Conservation (phyloP, 2,329 filamentous ascomycete genomes). For the Aspergillus sp. region DNA sequence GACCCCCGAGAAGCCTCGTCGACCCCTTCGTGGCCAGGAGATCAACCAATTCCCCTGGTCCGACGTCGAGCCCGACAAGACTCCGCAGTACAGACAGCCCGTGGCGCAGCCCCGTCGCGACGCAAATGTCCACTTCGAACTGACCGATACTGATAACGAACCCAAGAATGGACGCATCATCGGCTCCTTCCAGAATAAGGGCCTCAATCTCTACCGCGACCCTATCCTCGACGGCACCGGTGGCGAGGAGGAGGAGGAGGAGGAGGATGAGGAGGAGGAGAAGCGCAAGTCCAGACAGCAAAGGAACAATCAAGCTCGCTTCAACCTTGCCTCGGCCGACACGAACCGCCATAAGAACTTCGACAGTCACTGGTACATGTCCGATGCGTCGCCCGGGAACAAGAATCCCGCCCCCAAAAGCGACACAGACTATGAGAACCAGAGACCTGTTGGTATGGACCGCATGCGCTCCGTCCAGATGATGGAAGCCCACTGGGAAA, state of each 20-base stretch:
- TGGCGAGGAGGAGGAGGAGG: no score
- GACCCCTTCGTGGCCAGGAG: slow-evolving; percentile 59
- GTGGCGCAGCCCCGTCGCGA: slow-evolving; percentile 66
- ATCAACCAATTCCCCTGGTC: slow-evolving; percentile 69
- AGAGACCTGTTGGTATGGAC: slow-evolving; percentile 46
- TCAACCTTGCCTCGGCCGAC: slow-evolving; percentile 49
- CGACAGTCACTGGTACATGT: slow-evolving; percentile 66
- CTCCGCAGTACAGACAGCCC: slow-evolving; percentile 44
- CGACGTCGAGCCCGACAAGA: slow-evolving; percentile 50
- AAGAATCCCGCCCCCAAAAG: slow-evolving; percentile 19
- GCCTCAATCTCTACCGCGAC: slow-evolving; percentile 67
- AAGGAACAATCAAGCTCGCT: slow-evolving; percentile 44
- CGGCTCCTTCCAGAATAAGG: slow-evolving; percentile 55
- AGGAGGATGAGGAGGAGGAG: no score
- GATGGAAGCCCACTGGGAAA: slow-evolving; percentile 56
- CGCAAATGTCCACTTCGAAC: slow-evolving; percentile 73
- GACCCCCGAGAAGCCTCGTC: slow-evolving; percentile 67
- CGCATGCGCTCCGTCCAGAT: slow-evolving; percentile 63
- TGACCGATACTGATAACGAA: slow-evolving; percentile 63
- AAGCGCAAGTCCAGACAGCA: slow-evolving; percentile 35
- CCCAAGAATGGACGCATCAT: slow-evolving; percentile 33
- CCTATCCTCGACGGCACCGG: slow-evolving; percentile 44
- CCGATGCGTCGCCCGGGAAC: slow-evolving; percentile 43
- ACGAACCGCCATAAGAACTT: slow-evolving; percentile 73
- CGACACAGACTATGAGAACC: slow-evolving; percentile 28